Conservation (phyloP, 2,329 filamentous ascomycete genomes). For the Fusarium avenaceum region DNA sequence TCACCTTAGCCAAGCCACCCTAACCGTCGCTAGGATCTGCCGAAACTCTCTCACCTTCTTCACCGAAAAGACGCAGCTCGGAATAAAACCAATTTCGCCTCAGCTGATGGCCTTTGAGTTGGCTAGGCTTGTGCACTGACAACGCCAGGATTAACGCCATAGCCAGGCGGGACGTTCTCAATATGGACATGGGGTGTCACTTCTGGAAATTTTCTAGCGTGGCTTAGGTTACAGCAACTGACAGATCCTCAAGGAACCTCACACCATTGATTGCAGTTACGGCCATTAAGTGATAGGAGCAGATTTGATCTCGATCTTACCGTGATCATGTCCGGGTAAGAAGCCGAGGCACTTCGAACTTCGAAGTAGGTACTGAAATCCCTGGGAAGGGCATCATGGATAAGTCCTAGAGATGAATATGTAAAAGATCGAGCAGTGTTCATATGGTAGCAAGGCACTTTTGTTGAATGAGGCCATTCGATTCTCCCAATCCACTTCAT, state of each 20-base stretch:
- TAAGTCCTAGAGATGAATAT: too few species aligned
- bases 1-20: slow-evolving; percentile 6
- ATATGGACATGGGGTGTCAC: slow-evolving; percentile 22
- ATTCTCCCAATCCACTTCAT: slow-evolving; percentile 12
- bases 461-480: slow-evolving; percentile 1
- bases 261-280: slow-evolving; percentile 30
- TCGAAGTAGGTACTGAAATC: slow-evolving; percentile 5
- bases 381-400: too few species aligned
- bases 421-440: slow-evolving; percentile 1
- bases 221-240: slow-evolving; percentile 25
- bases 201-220: slow-evolving; percentile 51
- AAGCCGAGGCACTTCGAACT: slow-evolving; percentile 1
- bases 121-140: slow-evolving; percentile 13
- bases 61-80: neutral
- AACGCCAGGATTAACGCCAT: slow-evolving; percentile 21
- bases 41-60: slow-evolving; percentile 26
- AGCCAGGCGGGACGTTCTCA: slow-evolving; percentile 4
- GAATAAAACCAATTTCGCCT: slow-evolving; percentile 35
- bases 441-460: slow-evolving; percentile 4
- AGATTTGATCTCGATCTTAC: slow-evolving; percentile 8
- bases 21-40: slow-evolving; percentile 14
- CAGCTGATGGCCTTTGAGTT: slow-evolving; percentile 42
- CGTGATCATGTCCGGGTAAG: slow-evolving; percentile 1
- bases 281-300: slow-evolving; percentile 19
- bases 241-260: slow-evolving; percentile 42